Base-by-base conservation (phyloP, 495 filamentous ascomycete genomes). In the Venustampulla echinocandica region DNA sequence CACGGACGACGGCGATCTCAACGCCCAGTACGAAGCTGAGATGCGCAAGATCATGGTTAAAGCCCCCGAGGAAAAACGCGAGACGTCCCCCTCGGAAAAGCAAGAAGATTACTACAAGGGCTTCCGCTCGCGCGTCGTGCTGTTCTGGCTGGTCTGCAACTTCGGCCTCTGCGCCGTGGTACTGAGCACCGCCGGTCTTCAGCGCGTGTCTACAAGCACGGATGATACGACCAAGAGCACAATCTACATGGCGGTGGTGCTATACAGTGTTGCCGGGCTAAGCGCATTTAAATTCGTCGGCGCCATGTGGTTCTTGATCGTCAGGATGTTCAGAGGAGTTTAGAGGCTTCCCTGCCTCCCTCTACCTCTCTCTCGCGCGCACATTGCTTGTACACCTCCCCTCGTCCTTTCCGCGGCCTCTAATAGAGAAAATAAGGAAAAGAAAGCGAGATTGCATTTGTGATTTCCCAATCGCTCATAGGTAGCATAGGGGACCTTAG, bases 81-180 rank as follows among this genome's bases (percentile, higher is more conserved):
- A 75, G 7, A 61, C 66, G 0, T 69, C 77, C 17, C 69, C 77
- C 10, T 65, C 70, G 34, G 88, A 95, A 57, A 84, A 83, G 55
- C 92, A 99, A 67, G 88, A 95, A 68, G 92, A 97, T 63, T 99
- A 97, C 62, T 99, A 99, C 72, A 88, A 90, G 58, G 92, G 90
- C 33, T 94, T 99, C 61, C 77, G 93, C 38, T 89, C 84, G 44
- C 75, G 85, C 11, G 88, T 95, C 56, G 93, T 99, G 44, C 70
- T 99, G 42, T 75, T 82, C 46, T 99, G 93, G 93, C 92, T 99
- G 68, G 88, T 95, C 59, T 90, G 80, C 55, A 99, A 99, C 65
- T 85, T 97, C 59, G 88, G 80, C 9, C 81, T 99, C 4, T 75
- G 73, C 3, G 92, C 92, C 0, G 76, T 90, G n/a, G 89, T 99